phyloP scores from a whole-genome alignment of 495 filamentous ascomycete genomes.

The Cladorrhinum samala region DNA sequence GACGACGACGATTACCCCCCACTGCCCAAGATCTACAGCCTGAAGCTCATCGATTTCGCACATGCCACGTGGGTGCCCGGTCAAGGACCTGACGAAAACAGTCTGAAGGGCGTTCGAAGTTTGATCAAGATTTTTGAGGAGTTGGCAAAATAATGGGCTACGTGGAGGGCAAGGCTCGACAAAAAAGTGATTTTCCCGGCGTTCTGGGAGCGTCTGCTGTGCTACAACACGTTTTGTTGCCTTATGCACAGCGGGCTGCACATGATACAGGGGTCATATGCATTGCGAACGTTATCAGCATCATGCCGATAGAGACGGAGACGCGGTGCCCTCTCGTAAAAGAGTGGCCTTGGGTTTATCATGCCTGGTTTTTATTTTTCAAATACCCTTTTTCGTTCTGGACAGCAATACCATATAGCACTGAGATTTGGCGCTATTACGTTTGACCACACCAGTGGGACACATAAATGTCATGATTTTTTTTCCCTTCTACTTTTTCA shows the following conservation, averaged over 20 bases:
- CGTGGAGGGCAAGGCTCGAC: background rate
- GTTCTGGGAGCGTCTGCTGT: no score
- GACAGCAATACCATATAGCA: background rate
- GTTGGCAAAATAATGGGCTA: slow-evolving; percentile 34
- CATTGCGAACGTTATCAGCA: no score
- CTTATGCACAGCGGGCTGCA: no score
- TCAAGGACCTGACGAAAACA: slow-evolving; percentile 81
- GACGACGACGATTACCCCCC: slow-evolving; percentile 61
- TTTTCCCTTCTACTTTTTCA: no score
- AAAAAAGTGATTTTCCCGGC: background rate
- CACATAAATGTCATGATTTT: no score
- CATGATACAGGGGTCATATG: no score
- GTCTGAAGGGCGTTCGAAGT: slow-evolving; percentile 67
- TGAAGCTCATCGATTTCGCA: slow-evolving; percentile 96
- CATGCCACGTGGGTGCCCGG: slow-evolving; percentile 86
- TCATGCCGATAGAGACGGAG: no score
- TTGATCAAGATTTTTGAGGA: slow-evolving; percentile 64
- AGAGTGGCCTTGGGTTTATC: no score
- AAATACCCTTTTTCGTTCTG: background rate
- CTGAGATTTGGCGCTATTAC: no score
- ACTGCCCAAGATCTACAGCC: slow-evolving; percentile 65
- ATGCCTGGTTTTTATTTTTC: background rate
- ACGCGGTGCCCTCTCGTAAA: no score
- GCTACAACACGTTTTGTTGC: no score
- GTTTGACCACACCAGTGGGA: no score